Percentiles rank a stretch among this genome's conserved stretches.
Evolutionary conservation across 306 rosid genomes (phyloP).

Genomic region (Vigna hirtella): DNA sequence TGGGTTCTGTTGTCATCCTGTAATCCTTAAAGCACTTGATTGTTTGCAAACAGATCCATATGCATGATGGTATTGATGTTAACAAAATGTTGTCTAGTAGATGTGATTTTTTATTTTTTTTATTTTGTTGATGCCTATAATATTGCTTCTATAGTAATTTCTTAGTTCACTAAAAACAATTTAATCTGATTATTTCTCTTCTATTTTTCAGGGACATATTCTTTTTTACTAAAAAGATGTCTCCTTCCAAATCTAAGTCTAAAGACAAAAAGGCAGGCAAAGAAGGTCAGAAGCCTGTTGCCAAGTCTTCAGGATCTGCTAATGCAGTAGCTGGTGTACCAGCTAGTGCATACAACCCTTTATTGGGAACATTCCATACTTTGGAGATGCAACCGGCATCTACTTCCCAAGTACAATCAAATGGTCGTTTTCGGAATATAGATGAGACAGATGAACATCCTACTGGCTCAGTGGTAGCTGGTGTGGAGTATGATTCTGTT

Average conservation of each 20-base stretch:
- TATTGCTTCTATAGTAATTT: constrained; percentile 2
- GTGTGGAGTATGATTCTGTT: constrained; percentile 79
- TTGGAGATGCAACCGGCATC: constrained; percentile 60
- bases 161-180: neutral
- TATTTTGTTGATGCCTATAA: neutral
- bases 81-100: neutral
- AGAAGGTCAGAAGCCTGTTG: constrained; percentile 64
- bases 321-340: constrained; percentile 67
- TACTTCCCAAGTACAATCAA: constrained; percentile 61
- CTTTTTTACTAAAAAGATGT: constrained; percentile 57
- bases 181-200: constrained; percentile 30
- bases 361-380: constrained; percentile 80
- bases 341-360: constrained; percentile 85
- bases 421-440: constrained; percentile 79
- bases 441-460: constrained; percentile 86
- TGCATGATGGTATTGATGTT: constrained; percentile 14
- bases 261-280: constrained; percentile 75
- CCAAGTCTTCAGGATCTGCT: constrained; percentile 68
- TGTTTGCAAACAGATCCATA: constrained; percentile 20
- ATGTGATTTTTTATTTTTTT: neutral
- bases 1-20: neutral
- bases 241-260: constrained; percentile 83
- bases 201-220: constrained; percentile 48
- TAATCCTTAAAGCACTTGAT: neutral
- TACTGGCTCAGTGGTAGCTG: constrained; percentile 58